These are phyloP conservation scores for Linnemannia schmuckeri DNA, from an alignment of 192 early-diverging fungal genomes.

Conservation along the genomic window DNA sequence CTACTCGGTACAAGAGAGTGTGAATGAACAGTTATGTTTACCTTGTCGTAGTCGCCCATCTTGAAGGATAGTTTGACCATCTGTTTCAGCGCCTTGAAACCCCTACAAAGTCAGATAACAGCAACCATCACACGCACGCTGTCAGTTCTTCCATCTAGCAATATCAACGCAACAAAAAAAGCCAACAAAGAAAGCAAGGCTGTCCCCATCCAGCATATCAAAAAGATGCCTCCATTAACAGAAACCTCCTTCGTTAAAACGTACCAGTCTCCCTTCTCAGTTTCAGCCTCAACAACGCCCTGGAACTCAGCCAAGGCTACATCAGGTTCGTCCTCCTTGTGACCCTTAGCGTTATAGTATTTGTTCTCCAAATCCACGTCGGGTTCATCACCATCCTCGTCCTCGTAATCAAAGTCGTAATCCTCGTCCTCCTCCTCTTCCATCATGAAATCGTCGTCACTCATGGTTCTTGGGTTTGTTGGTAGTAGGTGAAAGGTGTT, in stretches of 20 bases:
- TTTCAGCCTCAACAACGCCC: slow-evolving; percentile 81
- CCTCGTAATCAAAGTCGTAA: slow-evolving; percentile 92
- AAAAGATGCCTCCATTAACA: not conserved
- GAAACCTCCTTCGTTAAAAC: not conserved
- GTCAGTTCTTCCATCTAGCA: not conserved
- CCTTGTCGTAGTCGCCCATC: slow-evolving; percentile 71
- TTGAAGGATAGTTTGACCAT: slow-evolving; percentile 86
- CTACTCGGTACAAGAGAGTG: not conserved
- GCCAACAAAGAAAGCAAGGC: not conserved
- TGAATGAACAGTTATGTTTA: slow-evolving; percentile 16
- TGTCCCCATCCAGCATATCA: not conserved
- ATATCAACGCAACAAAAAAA: not conserved
- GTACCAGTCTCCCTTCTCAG: slow-evolving; percentile 89
- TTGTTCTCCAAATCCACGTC: slow-evolving; percentile 89
- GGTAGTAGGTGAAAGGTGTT: not conserved
- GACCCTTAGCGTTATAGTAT: slow-evolving; percentile 93
- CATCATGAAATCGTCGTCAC: slow-evolving; percentile 73
- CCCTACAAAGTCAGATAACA: slow-evolving; percentile 65
- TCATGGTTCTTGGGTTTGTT: slow-evolving; percentile 45
- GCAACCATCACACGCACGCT: not conserved
- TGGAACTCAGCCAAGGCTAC: slow-evolving; percentile 83
- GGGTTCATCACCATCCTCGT: slow-evolving; percentile 85
- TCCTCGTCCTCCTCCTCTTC: slow-evolving; percentile 79
- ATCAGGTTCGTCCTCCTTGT: slow-evolving; percentile 83
- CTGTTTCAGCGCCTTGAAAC: slow-evolving; percentile 92